A percentile compares a stretch with the other conserved stretches of the same genome.
These are phyloP conservation scores for Monilinia laxa DNA, from an alignment of 2,329 filamentous ascomycete species.

Conservation along the genomic window DNA sequence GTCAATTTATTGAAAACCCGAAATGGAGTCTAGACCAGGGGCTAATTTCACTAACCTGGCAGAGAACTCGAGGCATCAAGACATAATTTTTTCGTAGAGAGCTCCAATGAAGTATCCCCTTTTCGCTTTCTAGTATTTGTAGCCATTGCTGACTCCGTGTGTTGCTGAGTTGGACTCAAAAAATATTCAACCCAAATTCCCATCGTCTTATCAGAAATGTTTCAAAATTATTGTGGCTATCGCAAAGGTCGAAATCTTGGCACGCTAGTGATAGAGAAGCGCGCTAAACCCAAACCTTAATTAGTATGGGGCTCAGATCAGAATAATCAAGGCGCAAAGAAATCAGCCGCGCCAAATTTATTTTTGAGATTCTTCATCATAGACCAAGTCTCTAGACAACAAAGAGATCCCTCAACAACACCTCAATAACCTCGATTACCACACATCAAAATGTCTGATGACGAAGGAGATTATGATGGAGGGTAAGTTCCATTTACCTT, in stretches of 20 bases:
- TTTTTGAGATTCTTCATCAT: conserved; percentile 26
- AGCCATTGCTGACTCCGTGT: conserved; percentile 31
- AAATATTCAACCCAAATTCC: background rate
- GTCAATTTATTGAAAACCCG: conserved; percentile 10
- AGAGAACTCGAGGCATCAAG: conserved; percentile 26
- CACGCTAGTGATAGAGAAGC: conserved; percentile 29
- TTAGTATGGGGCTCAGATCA: conserved; percentile 22
- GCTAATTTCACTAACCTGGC: conserved; percentile 20
- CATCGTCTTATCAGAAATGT: conserved; percentile 23
- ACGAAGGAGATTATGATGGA: conserved; percentile 44
- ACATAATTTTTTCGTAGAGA: conserved; percentile 31
- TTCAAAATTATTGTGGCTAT: conserved; percentile 26
- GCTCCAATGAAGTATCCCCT: conserved; percentile 25
- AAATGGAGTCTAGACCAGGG: conserved; percentile 26
- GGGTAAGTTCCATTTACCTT: conserved; percentile 21
- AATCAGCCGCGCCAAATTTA: conserved; percentile 29
- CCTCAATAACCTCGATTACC: background rate
- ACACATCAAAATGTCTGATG: conserved; percentile 64
- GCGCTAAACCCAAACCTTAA: conserved; percentile 31
- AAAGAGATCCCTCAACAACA: conserved; percentile 15
- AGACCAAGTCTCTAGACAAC: conserved; percentile 6
- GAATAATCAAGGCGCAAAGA: conserved; percentile 22
- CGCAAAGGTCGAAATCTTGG: conserved; percentile 27
- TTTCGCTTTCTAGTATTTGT: conserved; percentile 32
- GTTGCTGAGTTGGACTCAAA: conserved; percentile 12